A percentile compares a stretch with the other conserved stretches of the same genome.
phyloP scores from a whole-genome alignment of 495 filamentous ascomycete species.

The Melanomma pulvis-pyrius region DNA sequence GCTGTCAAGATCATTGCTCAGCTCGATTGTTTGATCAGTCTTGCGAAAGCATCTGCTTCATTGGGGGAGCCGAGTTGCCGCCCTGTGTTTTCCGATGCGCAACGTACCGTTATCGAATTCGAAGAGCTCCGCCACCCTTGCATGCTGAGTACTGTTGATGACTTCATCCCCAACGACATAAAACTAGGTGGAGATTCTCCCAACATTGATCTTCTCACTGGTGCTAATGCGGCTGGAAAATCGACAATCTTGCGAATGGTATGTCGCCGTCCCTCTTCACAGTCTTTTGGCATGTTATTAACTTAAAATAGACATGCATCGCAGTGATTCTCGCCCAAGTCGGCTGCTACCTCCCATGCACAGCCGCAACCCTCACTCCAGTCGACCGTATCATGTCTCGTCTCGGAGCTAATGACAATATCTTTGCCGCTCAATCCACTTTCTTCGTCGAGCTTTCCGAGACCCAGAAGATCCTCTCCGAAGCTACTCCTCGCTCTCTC shows the following conservation, averaged over 20 bases:
- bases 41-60: constrained; percentile 82
- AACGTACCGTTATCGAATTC: constrained; percentile 84
- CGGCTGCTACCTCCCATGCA: constrained; percentile 87
- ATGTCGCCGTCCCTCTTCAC: constrained; percentile 35
- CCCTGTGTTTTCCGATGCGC: constrained; percentile 79
- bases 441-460: constrained; percentile 99
- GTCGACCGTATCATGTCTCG: constrained; percentile 99
- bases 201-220: constrained; percentile 91
- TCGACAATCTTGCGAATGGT: constrained; percentile 98
- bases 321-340: constrained; percentile 99
- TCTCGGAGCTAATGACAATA: constrained; percentile 97
- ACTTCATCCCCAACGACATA: constrained; percentile 98
- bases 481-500: constrained; percentile 90
- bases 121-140: constrained; percentile 93
- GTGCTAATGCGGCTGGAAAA: constrained; percentile 97
- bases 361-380: constrained; percentile 83
- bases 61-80: constrained; percentile 88
- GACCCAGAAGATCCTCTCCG: constrained; percentile 96
- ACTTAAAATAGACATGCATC: constrained; percentile 69
- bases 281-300: constrained; percentile 20
- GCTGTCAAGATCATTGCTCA: constrained; percentile 86
- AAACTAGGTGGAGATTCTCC: constrained; percentile 75
- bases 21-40: constrained; percentile 90
- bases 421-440: constrained; percentile 95
- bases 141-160: constrained; percentile 80